Conservation (phyloP, 2,329 filamentous ascomycete genomes). For the Sporothrix variecibatus region DNA sequence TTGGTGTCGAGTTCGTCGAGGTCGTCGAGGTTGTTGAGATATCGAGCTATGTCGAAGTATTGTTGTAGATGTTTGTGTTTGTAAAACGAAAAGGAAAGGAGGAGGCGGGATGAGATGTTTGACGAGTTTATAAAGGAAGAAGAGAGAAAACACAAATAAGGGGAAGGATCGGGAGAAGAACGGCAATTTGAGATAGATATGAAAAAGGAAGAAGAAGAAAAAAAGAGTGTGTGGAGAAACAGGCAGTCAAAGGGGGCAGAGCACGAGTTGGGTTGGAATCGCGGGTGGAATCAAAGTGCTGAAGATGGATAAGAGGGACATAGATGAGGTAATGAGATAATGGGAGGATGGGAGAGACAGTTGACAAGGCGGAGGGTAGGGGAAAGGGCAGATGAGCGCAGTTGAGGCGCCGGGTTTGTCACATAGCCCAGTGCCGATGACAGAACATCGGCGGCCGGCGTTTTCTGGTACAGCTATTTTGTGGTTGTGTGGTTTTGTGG, state of each 20-base stretch:
- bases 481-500: background rate
- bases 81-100: slow-evolving; percentile 4
- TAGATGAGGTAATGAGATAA: background rate
- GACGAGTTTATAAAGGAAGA: slow-evolving; percentile 7
- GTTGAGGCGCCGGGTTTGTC: slow-evolving; percentile 26
- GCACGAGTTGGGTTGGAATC: slow-evolving; percentile 1
- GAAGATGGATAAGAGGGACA: slow-evolving; percentile 3
- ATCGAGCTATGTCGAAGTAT: background rate
- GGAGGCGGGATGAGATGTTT: slow-evolving; percentile 16
- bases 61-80: slow-evolving; percentile 8
- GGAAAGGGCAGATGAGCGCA: background rate
- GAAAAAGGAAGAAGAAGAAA: background rate
- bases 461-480: background rate
- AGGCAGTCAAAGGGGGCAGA: slow-evolving; percentile 3
- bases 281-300: slow-evolving; percentile 14
- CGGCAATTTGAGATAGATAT: background rate
- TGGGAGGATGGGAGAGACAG: background rate
- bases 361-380: slow-evolving; percentile 6
- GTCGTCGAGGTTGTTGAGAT: background rate
- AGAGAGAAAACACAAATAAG: slow-evolving; percentile 14
- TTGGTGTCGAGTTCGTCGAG: background rate
- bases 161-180: background rate
- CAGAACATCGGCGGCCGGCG: slow-evolving; percentile 15
- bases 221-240: slow-evolving; percentile 7
- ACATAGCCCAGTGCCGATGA: slow-evolving; percentile 28